phyloP scores from a whole-genome alignment of 805 yeast species.

The Metschnikowia proteae region DNA sequence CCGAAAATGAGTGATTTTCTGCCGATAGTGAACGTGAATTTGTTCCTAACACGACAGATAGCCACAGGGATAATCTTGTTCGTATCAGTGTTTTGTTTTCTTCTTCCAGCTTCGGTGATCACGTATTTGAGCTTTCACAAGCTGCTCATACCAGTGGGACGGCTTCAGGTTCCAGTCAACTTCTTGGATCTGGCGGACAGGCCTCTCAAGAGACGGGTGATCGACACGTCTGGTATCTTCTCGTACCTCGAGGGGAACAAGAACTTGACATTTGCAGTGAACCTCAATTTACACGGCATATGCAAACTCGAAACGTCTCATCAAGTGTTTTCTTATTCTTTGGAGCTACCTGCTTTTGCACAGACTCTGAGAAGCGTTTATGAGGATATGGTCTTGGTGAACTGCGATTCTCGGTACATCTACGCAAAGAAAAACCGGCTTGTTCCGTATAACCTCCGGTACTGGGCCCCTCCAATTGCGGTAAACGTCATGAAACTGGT shows the following conservation, averaged over 20 bases:
- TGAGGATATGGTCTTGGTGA: conserved; percentile 16
- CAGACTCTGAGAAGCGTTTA: neutral
- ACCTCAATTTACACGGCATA: conserved; percentile 22
- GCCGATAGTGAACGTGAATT: conserved; percentile 1
- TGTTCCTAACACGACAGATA: conserved; percentile 17
- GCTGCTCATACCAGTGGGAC: conserved; percentile 29
- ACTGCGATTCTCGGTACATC: conserved; percentile 31
- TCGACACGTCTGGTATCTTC: conserved; percentile 4
- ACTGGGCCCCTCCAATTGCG: conserved; percentile 35
- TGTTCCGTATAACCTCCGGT: conserved; percentile 35
- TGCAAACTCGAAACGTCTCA: conserved; percentile 23
- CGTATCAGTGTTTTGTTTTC: conserved; percentile 24
- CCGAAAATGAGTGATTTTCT: neutral
- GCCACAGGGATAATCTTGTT: conserved; percentile 12
- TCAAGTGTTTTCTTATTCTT: conserved; percentile 14
- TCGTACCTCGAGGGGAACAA: conserved; percentile 12
- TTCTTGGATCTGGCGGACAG: neutral
- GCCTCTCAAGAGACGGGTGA: conserved; percentile 1
- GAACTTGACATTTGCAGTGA: conserved; percentile 12
- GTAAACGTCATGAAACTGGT: conserved; percentile 19
- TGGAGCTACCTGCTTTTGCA: conserved; percentile 3
- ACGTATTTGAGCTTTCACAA: conserved; percentile 35
- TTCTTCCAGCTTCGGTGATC: conserved; percentile 34
- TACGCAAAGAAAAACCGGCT: conserved; percentile 29
- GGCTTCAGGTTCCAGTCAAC: conserved; percentile 12